phyloP scores from a whole-genome alignment of 2,329 filamentous ascomycete species.

The Colletotrichum scovillei region DNA sequence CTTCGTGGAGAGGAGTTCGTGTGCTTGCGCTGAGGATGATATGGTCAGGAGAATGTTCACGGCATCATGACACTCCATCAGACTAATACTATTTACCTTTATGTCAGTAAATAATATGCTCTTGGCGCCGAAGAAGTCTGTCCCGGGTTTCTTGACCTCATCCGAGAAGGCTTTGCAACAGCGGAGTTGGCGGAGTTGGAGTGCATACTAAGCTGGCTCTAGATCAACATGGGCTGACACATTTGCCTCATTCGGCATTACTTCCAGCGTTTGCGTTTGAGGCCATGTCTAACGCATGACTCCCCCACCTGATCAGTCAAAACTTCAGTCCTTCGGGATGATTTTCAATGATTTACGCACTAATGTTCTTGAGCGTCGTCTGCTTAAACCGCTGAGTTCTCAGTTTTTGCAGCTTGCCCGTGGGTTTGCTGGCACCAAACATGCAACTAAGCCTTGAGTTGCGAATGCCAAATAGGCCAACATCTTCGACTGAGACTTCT shows the following conservation, averaged over 20 bases:
- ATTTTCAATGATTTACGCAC: background rate
- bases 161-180: background rate
- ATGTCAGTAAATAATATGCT: background rate
- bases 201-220: background rate
- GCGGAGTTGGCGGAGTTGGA: background rate
- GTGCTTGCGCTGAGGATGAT: background rate
- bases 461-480: too few species aligned
- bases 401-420: too few species aligned
- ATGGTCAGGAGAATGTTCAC: background rate
- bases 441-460: too few species aligned
- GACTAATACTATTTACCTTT: background rate
- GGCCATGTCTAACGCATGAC: too few species aligned
- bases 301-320: background rate
- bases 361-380: too few species aligned
- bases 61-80: background rate
- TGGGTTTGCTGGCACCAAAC: too few species aligned
- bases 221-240: background rate
- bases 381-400: too few species aligned
- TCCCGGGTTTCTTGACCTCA: background rate
- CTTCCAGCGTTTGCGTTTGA: background rate
- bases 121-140: background rate
- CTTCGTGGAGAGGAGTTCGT: background rate
- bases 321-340: background rate
- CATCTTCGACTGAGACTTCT: too few species aligned
- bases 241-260: background rate